Base-by-base conservation (phyloP, 176 grass and related monocot genomes). In the Paspalum notatum region DNA sequence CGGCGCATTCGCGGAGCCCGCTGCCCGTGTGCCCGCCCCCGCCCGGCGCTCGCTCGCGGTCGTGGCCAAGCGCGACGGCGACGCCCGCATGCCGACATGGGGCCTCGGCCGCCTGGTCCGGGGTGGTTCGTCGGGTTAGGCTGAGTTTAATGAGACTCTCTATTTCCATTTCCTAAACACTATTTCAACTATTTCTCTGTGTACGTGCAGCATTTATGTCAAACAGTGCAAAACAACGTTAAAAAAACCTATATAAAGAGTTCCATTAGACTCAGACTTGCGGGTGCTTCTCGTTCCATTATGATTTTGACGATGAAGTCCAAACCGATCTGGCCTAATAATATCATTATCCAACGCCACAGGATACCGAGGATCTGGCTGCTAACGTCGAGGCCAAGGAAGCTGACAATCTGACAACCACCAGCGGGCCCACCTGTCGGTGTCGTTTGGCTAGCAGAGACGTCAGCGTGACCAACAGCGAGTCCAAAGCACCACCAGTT, bases 51-150 rank as follows among this genome's bases (percentile, higher is more conserved):
- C 9, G 8, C 40, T 39, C 40, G 70, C 50, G 0, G 49, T 39
- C 40, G 70, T 41, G 0, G 49, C 9, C 84, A 15, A 45, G 2
- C 24, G 13, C 11, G 61, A 80, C 13, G 24, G 51, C 51, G 69
- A 74, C 69, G 11, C 13, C 25, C 60, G 61, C 27, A n/a, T 32
- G 63, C 27, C 77, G 77, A 81, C 85, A 57, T 65, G 69, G 49
- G 69, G 49, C 68, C 32, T 32, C 32, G 32, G 32, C 32, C 32
- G 32, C 32, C 32, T n/a, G n/a, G n/a, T 9, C 16, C 64, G 51
- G 79, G 22, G 12, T 12, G 58, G 64, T 20, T 38, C 13, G 39
- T 66, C 18, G 54, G 54, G 8, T 25, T 59, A 32, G n/a, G n/a
- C n/a, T n/a, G n/a, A n/a, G n/a, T n/a, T n/a, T n/a, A n/a, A n/a